phyloP scores from a whole-genome alignment of 2,329 filamentous ascomycete genomes.

The Fragosphaeria purpurea region DNA sequence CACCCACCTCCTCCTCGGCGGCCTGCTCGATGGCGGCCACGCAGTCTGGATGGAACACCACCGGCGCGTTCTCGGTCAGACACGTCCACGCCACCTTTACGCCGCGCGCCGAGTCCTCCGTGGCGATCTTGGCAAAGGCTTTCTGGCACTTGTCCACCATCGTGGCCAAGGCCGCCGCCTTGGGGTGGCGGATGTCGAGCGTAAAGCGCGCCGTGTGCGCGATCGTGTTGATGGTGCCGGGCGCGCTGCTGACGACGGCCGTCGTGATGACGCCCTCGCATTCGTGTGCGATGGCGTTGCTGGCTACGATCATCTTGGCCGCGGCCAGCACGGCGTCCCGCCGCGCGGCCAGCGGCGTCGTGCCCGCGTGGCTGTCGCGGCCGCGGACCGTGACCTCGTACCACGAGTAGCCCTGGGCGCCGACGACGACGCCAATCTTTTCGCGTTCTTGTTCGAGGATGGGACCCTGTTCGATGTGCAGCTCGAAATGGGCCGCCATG shows the following conservation, averaged over 20 bases:
- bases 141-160: conserved; percentile 16
- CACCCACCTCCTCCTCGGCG: conserved; percentile 24
- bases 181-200: conserved; percentile 54
- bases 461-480: conserved; percentile 79
- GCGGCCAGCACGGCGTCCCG: conserved; percentile 22
- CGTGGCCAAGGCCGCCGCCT: conserved; percentile 38
- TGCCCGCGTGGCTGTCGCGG: conserved; percentile 63
- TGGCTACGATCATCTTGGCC: conserved; percentile 23
- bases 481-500: conserved; percentile 69
- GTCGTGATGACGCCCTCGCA: conserved; percentile 19
- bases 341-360: conserved; percentile 42
- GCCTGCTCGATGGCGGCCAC: conserved; percentile 54
- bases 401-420: conserved; percentile 68
- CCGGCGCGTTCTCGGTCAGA: conserved; percentile 51
- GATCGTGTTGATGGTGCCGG: conserved; percentile 62
- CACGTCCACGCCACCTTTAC: conserved; percentile 42
- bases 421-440: conserved; percentile 60
- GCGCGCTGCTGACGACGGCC: conserved; percentile 15
- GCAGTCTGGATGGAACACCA: conserved; percentile 56
- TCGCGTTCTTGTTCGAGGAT: conserved; percentile 55
- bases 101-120: conserved; percentile 42
- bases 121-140: conserved; percentile 44
- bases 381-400: conserved; percentile 56
- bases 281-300: conserved; percentile 17
- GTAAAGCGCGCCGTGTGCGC: conserved; percentile 57